These are phyloP conservation scores for Diplodia mutila DNA, from an alignment of 2,329 filamentous ascomycete genomes.

Conservation along the genomic window DNA sequence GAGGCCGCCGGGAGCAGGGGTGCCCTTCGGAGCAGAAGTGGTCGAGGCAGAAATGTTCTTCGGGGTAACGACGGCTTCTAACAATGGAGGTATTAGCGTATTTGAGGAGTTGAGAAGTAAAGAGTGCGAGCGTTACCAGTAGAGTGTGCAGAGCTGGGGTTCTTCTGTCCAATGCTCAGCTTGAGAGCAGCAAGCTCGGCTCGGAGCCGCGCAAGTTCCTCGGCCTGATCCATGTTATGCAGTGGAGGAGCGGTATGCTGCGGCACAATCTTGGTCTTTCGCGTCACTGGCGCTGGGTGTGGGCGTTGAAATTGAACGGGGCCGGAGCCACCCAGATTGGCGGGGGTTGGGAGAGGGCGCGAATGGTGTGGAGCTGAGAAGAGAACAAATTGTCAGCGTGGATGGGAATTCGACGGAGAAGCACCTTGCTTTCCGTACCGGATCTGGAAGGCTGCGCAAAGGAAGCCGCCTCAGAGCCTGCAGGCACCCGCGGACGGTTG, in stretches of 20 bases:
- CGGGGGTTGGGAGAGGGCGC: slow-evolving; percentile 2
- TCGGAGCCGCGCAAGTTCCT: background rate
- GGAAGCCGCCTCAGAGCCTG: background rate
- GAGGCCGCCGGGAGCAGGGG: background rate
- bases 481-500: slow-evolving; percentile 22
- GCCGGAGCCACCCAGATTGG: too few relatives aligned
- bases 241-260: too few relatives aligned
- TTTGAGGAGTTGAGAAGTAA: background rate
- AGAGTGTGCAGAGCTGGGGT: background rate
- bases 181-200: background rate
- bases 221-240: background rate
- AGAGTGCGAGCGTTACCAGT: background rate
- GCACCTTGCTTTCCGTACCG: background rate
- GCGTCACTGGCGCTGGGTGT: background rate
- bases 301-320: background rate
- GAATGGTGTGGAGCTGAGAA: slow-evolving; percentile 18
- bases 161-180: background rate
- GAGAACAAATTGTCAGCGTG: background rate
- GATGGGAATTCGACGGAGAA: background rate
- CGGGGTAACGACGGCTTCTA: background rate
- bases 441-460: background rate
- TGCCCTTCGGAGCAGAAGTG: background rate
- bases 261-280: background rate
- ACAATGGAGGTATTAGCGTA: background rate
- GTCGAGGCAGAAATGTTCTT: background rate